A percentile compares a stretch with the other conserved stretches of the same genome.
Conservation (phyloP, 1,139 yeast genomes). For the Pichia sp. region DNA sequence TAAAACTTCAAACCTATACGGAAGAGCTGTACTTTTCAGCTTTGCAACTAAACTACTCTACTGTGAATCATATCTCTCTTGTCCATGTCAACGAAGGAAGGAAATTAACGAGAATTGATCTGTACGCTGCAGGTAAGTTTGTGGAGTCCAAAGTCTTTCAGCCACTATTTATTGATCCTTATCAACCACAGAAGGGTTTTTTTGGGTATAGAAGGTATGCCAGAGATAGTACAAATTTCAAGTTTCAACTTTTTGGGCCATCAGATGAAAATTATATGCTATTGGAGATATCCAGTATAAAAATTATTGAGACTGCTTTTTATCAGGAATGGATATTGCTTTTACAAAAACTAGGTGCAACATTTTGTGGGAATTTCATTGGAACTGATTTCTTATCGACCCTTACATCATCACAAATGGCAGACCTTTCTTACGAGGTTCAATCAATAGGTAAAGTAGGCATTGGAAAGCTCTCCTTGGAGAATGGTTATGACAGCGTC, state of each 20-base stretch:
- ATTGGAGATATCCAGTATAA: slow-evolving; percentile 12
- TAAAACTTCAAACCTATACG: slow-evolving; percentile 10
- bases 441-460: too few relatives aligned
- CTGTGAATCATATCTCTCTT: slow-evolving; percentile 24
- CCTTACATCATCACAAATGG: too few relatives aligned
- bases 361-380: too few relatives aligned
- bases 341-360: too few relatives aligned
- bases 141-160: slow-evolving; percentile 26
- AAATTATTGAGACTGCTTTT: slow-evolving; percentile 1
- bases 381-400: too few relatives aligned
- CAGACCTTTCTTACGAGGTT: too few relatives aligned
- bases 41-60: too few relatives aligned
- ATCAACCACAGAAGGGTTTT: background rate
- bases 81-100: slow-evolving; percentile 19
- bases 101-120: slow-evolving; percentile 23
- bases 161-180: slow-evolving; percentile 12
- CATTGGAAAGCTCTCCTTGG: too few relatives aligned
- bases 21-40: slow-evolving; percentile 20
- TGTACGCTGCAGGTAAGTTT: slow-evolving; percentile 30
- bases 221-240: background rate
- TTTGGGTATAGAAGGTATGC: background rate
- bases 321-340: slow-evolving; percentile 25
- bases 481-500: too few relatives aligned
- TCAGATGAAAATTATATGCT: slow-evolving; percentile 5
- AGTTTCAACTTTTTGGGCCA: slow-evolving; percentile 8